A percentile compares a stretch with the other conserved stretches of the same genome.
phyloP scores from a whole-genome alignment of 768 basidiomycete species.

The Collybiopsis confluens region DNA sequence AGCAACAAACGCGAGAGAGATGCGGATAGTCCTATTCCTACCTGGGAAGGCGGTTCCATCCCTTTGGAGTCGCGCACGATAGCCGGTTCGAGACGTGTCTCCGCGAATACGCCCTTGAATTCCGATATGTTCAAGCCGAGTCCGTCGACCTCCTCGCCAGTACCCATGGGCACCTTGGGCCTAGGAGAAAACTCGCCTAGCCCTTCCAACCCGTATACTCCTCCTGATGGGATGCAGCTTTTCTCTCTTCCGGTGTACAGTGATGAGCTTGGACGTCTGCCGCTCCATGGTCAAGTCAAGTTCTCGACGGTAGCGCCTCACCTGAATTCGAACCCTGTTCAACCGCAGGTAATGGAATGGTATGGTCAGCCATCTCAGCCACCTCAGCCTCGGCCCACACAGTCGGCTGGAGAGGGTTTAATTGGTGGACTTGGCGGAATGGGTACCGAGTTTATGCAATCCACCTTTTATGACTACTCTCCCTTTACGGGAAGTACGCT shows the following conservation, averaged over 20 bases:
- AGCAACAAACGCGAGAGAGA: conserved; percentile 59
- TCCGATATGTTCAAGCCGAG: not conserved
- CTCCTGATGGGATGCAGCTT: not conserved
- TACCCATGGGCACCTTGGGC: too few relatives aligned
- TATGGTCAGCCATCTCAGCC: not conserved
- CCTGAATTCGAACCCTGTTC: too few relatives aligned
- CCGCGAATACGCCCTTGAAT: not conserved
- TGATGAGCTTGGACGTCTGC: conserved; percentile 39
- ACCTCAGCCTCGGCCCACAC: not conserved
- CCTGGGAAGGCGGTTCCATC: not conserved
- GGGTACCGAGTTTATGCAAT: not conserved
- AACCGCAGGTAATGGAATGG: not conserved
- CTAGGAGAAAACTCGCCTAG: too few relatives aligned
- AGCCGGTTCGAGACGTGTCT: conserved; percentile 2
- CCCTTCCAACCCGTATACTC: too few relatives aligned
- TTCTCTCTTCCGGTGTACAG: conserved; percentile 38
- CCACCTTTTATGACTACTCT: not conserved
- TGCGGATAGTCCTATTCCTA: conserved; percentile 39
- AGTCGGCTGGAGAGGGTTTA: not conserved
- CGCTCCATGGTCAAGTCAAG: conserved; percentile 25
- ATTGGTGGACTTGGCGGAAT: not conserved
- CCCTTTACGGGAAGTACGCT: too few relatives aligned
- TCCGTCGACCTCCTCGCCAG: not conserved
- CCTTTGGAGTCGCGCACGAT: not conserved
- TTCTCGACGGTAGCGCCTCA: not conserved